Percentiles rank a stretch among this genome's conserved stretches.
phyloP scores from a whole-genome alignment of 257 asterid species.

The Anisodus acutangulus region DNA sequence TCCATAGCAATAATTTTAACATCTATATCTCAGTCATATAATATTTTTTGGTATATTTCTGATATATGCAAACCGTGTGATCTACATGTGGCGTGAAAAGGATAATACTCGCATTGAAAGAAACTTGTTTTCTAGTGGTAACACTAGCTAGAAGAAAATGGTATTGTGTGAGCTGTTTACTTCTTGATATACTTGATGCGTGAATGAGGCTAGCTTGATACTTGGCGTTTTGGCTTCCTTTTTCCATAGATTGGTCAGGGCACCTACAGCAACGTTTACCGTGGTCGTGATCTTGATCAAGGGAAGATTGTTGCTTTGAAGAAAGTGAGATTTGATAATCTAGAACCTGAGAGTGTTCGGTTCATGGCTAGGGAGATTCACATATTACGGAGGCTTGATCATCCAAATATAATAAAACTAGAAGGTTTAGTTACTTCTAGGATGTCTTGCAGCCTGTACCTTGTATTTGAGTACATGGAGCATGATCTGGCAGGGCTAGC shows the following conservation, averaged over 20 bases:
- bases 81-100: not conserved
- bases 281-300: slow-evolving; percentile 91
- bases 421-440: slow-evolving; percentile 96
- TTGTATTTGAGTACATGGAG: slow-evolving; percentile 96
- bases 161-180: not conserved
- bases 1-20: not conserved
- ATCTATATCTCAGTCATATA: not conserved
- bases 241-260: slow-evolving; percentile 87
- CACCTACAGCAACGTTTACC: slow-evolving; percentile 91
- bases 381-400: slow-evolving; percentile 83
- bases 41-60: not conserved
- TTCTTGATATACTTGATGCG: not conserved
- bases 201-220: not conserved
- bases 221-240: slow-evolving; percentile 26
- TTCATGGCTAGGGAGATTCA: slow-evolving; percentile 98
- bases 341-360: slow-evolving; percentile 96
- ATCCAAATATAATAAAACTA: slow-evolving; percentile 84
- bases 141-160: not conserved
- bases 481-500: slow-evolving; percentile 95
- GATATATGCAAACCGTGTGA: not conserved
- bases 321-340: slow-evolving; percentile 93
- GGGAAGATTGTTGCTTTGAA: slow-evolving; percentile 89
- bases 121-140: slow-evolving; percentile 11
- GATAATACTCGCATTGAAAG: not conserved
- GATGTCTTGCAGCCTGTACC: slow-evolving; percentile 95